Percentiles rank a stretch among this genome's conserved stretches.
These are phyloP conservation scores for Cladophialophora carrionii DNA, from an alignment of 2,329 filamentous ascomycete genomes.

Conservation along the genomic window DNA sequence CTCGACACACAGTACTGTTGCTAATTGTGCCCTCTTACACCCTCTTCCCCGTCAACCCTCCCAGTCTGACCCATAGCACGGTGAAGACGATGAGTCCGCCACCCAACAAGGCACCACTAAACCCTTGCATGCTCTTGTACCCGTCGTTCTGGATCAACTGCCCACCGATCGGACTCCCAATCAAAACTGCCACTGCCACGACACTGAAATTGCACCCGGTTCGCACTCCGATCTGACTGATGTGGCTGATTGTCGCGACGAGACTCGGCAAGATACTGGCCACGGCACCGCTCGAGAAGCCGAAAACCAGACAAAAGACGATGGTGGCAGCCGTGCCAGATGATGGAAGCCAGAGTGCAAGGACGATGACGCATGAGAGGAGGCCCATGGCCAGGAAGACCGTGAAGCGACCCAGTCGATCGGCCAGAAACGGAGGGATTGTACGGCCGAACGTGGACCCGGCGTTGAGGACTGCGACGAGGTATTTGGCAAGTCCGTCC, in stretches of 20 bases:
- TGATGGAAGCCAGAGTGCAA: conserved; percentile 61
- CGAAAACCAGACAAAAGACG: conserved; percentile 67
- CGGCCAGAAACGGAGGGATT: conserved; percentile 42
- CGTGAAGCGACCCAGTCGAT: conserved; percentile 41
- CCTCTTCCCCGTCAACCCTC: conserved; percentile 40
- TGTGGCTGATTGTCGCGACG: conserved; percentile 71
- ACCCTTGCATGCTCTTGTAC: conserved; percentile 66
- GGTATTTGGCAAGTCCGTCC: conserved; percentile 53
- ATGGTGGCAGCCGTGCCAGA: conserved; percentile 61
- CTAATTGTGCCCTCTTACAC: conserved; percentile 5
- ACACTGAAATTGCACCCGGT: conserved; percentile 67
- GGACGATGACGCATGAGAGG: conserved; percentile 52
- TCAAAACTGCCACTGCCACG: conserved; percentile 66
- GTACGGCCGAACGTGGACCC: conserved; percentile 45
- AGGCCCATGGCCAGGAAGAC: conserved; percentile 42
- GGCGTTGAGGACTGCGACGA: conserved; percentile 60
- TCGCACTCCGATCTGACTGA: conserved; percentile 69
- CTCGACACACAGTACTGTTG: no score
- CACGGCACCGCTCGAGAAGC: conserved; percentile 70
- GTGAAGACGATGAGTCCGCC: conserved; percentile 48
- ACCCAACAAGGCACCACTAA: conserved; percentile 60
- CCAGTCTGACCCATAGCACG: conserved; percentile 43
- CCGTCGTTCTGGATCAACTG: conserved; percentile 56
- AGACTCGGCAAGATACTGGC: conserved; percentile 65
- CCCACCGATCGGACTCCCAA: conserved; percentile 69